Base-by-base conservation (phyloP, 495 filamentous ascomycete genomes). In the Collariella sp. region DNA sequence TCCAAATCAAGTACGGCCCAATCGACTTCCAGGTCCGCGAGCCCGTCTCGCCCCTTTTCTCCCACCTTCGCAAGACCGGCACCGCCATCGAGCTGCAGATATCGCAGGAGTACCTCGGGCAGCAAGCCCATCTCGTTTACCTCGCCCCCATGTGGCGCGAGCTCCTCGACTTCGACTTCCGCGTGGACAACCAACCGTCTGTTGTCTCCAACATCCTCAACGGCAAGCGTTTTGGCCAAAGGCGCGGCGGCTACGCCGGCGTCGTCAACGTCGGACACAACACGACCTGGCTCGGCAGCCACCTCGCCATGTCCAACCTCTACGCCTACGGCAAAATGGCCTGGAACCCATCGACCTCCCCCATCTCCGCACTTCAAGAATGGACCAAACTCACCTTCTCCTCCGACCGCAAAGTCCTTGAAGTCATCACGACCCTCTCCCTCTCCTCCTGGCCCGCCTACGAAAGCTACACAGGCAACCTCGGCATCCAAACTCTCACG, bases 11-110 rank as follows among this genome's bases (percentile, higher is more conserved):
- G 67, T 84, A 80, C 54, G 85, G 85, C 0, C 83, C 84, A 0
- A 87, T 87, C 59, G 85, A 88, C 64, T 88, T 88, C 70, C 85
- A 88, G 61, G 81, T 86, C 22, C 81, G 84, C 35, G 85, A 88
- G 67, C 81, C 85, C 1, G 58, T 72, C 0, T 86, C 82, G n/a
- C 83, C 85, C 0, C 67, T 88, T 11, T 86, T 88, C 55, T 76
- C 82, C n/a, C 76, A 85, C 58, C 57, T 87, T 9, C 62, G 60
- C 40, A 67, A 82, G 23, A 87, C 84, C 1, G 75, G 67, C 47
- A 69, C 71, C 2, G 80, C 81, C 2, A 81, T 88, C 54, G 85
- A 88, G 62, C 68, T 87, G 9, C 74, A 86, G 60, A 75, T 88
- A 24, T 74, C 78, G 0, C 84, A 85, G 54, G 85, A 88, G 59